Percentiles rank a stretch among this genome's conserved stretches.
These are phyloP conservation scores for Diaporthe citriasiana DNA, from an alignment of 2,329 filamentous ascomycete genomes.

Conservation along the genomic window DNA sequence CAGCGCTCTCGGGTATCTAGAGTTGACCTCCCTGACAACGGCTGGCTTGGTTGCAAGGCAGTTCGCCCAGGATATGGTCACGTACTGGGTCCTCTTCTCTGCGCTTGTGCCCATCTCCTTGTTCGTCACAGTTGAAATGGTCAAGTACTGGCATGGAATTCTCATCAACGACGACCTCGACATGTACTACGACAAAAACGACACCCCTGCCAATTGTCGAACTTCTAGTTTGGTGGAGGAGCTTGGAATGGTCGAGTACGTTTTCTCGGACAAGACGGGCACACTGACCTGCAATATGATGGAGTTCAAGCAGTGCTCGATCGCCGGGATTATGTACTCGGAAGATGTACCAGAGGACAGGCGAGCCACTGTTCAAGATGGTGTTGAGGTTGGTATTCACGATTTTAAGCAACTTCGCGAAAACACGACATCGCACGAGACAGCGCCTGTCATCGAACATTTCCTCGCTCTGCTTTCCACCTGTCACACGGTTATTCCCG, in stretches of 20 bases:
- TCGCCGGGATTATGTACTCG: conserved; percentile 93
- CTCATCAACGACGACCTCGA: conserved; percentile 98
- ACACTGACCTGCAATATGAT: conserved; percentile 98
- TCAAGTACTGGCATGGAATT: conserved; percentile 98
- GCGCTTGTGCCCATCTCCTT: conserved; percentile 97
- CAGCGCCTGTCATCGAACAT: conserved; percentile 74
- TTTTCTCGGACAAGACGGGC: conserved; percentile 98
- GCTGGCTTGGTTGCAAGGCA: conserved; percentile 73
- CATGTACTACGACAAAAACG: conserved; percentile 96
- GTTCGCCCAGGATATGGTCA: conserved; percentile 95
- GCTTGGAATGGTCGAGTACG: conserved; percentile 96
- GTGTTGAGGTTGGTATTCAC: conserved; percentile 82
- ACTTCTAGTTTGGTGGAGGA: conserved; percentile 98
- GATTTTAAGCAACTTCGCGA: conserved; percentile 83
- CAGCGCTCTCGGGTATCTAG: conserved; percentile 78
- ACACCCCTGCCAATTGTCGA: conserved; percentile 94
- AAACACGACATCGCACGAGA: conserved; percentile 74
- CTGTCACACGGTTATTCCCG: conserved; percentile 98
- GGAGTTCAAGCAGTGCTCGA: conserved; percentile 97
- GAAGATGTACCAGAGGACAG: conserved; percentile 94
- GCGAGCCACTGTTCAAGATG: conserved; percentile 83
- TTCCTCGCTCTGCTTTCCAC: conserved; percentile 89
- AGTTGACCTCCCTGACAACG: conserved; percentile 72
- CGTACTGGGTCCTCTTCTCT: conserved; percentile 98
- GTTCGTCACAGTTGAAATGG: conserved; percentile 96